Base-by-base conservation (phyloP, 345 rosid genomes). In the Cardamine chenopodiifolia region DNA sequence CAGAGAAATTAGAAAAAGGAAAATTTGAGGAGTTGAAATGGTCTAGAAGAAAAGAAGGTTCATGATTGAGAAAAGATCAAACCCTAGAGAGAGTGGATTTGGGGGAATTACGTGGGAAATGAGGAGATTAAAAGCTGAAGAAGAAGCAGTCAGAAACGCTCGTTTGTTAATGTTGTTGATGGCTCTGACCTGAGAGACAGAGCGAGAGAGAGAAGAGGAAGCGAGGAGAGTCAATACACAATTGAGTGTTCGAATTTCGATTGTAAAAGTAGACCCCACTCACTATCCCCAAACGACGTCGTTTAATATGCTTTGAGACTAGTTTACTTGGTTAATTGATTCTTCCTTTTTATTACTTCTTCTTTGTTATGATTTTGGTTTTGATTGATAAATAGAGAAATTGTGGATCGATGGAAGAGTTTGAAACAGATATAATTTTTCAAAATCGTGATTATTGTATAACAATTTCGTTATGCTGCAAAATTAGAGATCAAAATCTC, bases 51-150 rank as follows among this genome's bases (percentile, higher is more conserved):
- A 72, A 23, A 57, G 62, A 65, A 35, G 64, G 14, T 62, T 35
- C 70, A 73, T 76, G 62, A 69, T 68, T 25, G 63, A 44, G 47
- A 44, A 8, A 15, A 68, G 66, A 57, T 78, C 58, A 35, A 44
- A 68, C 57, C 65, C 18, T 29, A 34, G 23, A 59, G 56, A 20
- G n/a, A 45, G n/a, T 31, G 39, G 69, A 70, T 70, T 68, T 70
- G 31, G 34, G 11, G 66, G 56, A 48, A 70, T 76, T 57, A 62
- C 70, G 80, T 47, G 70, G 67, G 80, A 77, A 48, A 68, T 20
- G 71, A 31, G 22, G 8, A 37, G 67, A 17, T 47, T 45, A 49
- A 75, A 32, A 50, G 53, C n/a, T 26, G 64, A 61, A 13, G 71
- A 19, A 44, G 66, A 69, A 62, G 39, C 8, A 64, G 76, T 71